These are phyloP conservation scores for Medicago arabica DNA, from an alignment of 306 rosid genomes.

Conservation along the genomic window DNA sequence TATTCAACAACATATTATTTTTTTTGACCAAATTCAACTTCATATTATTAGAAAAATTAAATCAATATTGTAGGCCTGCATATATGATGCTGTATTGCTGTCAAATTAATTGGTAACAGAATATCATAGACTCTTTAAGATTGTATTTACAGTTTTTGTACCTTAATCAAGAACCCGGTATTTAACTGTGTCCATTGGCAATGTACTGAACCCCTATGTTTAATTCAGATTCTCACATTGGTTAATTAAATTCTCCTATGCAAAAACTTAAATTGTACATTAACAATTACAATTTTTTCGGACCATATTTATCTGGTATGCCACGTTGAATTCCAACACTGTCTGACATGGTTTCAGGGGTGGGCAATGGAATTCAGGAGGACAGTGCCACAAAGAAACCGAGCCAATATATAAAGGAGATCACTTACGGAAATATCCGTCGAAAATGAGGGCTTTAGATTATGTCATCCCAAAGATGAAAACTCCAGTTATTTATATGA, in stretches of 20 bases:
- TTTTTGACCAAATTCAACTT: not conserved
- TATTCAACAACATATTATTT: not conserved
- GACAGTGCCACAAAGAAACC: constrained; percentile 80
- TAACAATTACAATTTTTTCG: not conserved
- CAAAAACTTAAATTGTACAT: not conserved
- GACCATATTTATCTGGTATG: not conserved
- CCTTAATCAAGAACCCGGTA: not conserved
- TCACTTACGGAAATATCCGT: constrained; percentile 65
- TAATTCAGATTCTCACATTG: not conserved
- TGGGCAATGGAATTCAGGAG: constrained; percentile 98
- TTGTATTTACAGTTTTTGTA: not conserved
- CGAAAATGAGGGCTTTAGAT: constrained; percentile 86
- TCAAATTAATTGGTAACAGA: not conserved
- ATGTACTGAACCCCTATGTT: not conserved
- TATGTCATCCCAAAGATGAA: constrained; percentile 68
- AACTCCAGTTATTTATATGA: constrained; percentile 72
- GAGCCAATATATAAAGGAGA: constrained; percentile 71
- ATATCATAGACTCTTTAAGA: not conserved
- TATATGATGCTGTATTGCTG: constrained; percentile 9
- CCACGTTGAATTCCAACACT: constrained; percentile 15
- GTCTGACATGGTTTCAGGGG: constrained; percentile 65
- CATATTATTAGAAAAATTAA: not conserved
- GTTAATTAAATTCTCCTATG: not conserved
- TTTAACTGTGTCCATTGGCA: not conserved
- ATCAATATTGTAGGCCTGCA: constrained; percentile 1